phyloP scores from a whole-genome alignment of 2,329 filamentous ascomycete species.

The Alternaria brassicae region DNA sequence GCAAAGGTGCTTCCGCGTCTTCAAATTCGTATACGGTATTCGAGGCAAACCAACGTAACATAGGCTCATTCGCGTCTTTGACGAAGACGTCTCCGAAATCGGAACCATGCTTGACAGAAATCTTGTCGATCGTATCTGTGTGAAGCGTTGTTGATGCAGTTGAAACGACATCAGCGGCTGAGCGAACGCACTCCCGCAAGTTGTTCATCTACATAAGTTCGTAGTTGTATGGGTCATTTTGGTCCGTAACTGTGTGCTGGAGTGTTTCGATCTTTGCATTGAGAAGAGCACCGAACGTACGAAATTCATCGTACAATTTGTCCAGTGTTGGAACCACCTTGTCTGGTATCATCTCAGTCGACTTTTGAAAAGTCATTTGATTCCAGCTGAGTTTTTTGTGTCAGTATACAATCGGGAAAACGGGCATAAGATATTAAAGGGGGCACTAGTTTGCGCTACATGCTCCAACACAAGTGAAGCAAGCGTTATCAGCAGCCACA shows the following conservation, averaged over 20 bases:
- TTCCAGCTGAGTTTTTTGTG: conserved; percentile 22
- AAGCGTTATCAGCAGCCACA: neutral
- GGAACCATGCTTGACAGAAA: conserved; percentile 25
- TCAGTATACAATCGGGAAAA: neutral
- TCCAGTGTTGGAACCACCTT: conserved; percentile 31
- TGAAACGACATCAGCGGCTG: conserved; percentile 33
- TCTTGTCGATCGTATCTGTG: conserved; percentile 19
- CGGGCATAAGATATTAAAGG: neutral
- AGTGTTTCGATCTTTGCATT: conserved; percentile 31
- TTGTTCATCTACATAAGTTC: conserved; percentile 30
- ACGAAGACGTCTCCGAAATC: conserved; percentile 33
- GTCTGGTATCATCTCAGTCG: conserved; percentile 28
- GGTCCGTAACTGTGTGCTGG: conserved; percentile 13
- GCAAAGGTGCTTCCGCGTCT: conserved; percentile 14
- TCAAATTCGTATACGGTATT: conserved; percentile 33
- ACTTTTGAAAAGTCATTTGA: conserved; percentile 31
- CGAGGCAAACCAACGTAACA: conserved; percentile 31
- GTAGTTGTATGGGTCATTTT: conserved; percentile 14
- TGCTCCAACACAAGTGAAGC: neutral
- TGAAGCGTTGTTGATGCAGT: conserved; percentile 31
- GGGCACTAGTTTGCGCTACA: neutral
- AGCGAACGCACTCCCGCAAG: conserved; percentile 30
- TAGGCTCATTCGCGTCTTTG: conserved; percentile 22
- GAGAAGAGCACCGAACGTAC: conserved; percentile 22
- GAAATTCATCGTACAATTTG: conserved; percentile 32